Evolutionary conservation across 495 filamentous ascomycete species (phyloP).

Genomic region (Cryomyces minteri): DNA sequence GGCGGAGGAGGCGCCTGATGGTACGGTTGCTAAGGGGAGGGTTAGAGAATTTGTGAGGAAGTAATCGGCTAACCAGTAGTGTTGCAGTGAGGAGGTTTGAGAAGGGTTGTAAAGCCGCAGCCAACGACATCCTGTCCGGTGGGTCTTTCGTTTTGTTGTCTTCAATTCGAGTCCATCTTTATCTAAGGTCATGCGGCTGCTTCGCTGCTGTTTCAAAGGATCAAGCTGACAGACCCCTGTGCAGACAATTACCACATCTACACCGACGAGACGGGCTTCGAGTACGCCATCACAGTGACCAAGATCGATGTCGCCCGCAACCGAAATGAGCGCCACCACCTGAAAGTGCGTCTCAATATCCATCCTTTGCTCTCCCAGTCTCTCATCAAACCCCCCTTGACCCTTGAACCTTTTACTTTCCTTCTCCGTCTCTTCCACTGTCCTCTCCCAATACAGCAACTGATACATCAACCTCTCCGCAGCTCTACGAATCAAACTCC

Average conservation of each 20-base stretch:
- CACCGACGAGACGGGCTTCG: constrained; percentile 26
- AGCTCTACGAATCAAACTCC: constrained; percentile 35
- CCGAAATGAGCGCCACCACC: constrained; percentile 19
- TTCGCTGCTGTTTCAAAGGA: not conserved
- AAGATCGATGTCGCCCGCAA: constrained; percentile 23
- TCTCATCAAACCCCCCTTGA: not conserved
- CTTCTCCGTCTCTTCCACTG: not conserved
- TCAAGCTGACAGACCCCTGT: not conserved
- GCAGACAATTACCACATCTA: constrained; percentile 30
- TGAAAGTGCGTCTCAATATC: constrained; percentile 16
- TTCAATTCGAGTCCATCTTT: not conserved
- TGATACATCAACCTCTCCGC: constrained; percentile 2
- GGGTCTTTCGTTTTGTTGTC: not conserved
- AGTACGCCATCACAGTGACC: constrained; percentile 28
- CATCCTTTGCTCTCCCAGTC: not conserved
- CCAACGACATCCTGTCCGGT: constrained; percentile 11
- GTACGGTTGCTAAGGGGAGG: not conserved
- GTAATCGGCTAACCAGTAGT: constrained; percentile 3
- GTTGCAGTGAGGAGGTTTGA: constrained; percentile 8
- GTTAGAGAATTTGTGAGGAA: not conserved
- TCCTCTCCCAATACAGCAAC: not conserved
- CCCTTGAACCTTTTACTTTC: not conserved
- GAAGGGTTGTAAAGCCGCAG: constrained; percentile 4
- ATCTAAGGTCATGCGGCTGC: not conserved
- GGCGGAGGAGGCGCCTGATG: not conserved